These are phyloP conservation scores for Pleoardoris graminearum DNA, from an alignment of 2,329 filamentous ascomycete species.

Conservation along the genomic window DNA sequence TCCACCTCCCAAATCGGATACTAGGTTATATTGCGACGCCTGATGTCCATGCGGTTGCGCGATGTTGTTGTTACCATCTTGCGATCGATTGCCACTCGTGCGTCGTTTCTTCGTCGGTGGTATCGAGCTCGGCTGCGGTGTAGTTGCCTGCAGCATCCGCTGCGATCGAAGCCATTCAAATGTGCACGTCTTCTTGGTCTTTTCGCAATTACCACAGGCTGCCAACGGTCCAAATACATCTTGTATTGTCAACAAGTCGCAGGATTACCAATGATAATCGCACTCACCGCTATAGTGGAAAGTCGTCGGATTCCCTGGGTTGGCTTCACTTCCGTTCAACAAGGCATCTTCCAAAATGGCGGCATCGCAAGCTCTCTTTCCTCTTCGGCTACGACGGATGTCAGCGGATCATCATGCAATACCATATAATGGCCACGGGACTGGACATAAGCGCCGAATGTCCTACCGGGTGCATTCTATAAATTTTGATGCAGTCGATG, in stretches of 20 bases:
- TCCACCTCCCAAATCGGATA: constrained; percentile 8
- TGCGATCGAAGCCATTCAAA: constrained; percentile 50
- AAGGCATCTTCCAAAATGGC: constrained; percentile 41
- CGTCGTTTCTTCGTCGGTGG: constrained; percentile 38
- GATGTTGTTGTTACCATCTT: constrained; percentile 1
- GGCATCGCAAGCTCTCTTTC: constrained; percentile 52
- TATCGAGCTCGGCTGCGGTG: constrained; percentile 20
- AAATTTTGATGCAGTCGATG: neutral
- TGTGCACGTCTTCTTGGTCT: constrained; percentile 51
- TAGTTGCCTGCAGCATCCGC: constrained; percentile 32
- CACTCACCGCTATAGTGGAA: constrained; percentile 43
- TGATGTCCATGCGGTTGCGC: constrained; percentile 1
- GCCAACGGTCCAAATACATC: constrained; percentile 41
- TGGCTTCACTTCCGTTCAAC: constrained; percentile 26
- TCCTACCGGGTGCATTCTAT: neutral
- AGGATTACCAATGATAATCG: neutral
- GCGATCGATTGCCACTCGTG: constrained; percentile 23
- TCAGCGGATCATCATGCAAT: neutral
- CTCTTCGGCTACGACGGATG: constrained; percentile 36
- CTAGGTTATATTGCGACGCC: constrained; percentile 10
- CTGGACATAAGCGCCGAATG: neutral
- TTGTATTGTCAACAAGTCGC: constrained; percentile 24
- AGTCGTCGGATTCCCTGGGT: constrained; percentile 27
- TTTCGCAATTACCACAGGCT: constrained; percentile 50
- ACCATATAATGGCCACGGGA: neutral